These are phyloP conservation scores for Diaporthe vexans DNA, from an alignment of 2,329 filamentous ascomycete species.

Conservation along the genomic window DNA sequence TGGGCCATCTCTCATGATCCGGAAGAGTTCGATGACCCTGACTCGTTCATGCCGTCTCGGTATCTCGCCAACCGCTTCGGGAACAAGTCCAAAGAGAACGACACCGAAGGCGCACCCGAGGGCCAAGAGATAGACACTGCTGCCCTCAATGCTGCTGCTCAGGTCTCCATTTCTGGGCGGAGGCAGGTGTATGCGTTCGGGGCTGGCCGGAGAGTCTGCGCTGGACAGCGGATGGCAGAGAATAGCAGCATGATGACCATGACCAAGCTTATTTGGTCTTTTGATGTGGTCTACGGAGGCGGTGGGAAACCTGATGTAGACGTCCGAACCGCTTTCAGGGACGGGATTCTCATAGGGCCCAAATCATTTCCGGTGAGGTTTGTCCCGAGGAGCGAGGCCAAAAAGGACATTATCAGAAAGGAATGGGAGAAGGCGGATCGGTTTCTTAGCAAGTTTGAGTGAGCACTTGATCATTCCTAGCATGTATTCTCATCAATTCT, in stretches of 20 bases:
- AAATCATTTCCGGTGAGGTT: conserved; percentile 29
- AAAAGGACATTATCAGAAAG: conserved; percentile 13
- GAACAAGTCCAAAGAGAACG: neutral
- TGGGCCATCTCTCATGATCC: conserved; percentile 43
- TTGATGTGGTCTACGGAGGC: conserved; percentile 27
- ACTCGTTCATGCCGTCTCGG: conserved; percentile 41
- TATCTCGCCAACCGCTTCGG: conserved; percentile 42
- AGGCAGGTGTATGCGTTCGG: conserved; percentile 38
- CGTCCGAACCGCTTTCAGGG: conserved; percentile 17
- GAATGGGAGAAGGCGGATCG: conserved; percentile 37
- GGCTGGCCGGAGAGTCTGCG: conserved; percentile 34
- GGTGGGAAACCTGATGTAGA: conserved; percentile 25
- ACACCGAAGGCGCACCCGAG: neutral
- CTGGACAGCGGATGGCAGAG: conserved; percentile 34
- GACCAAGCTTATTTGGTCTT: conserved; percentile 40
- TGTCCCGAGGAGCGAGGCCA: conserved; percentile 25
- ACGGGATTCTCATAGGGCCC: conserved; percentile 23
- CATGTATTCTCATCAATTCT: too few species aligned
- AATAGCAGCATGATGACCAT: conserved; percentile 34
- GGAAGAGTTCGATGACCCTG: conserved; percentile 41
- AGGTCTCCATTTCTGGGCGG: conserved; percentile 9
- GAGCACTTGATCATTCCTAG: neutral
- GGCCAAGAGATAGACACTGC: neutral
- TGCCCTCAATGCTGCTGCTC: conserved; percentile 1
- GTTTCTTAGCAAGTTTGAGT: conserved; percentile 36